These are phyloP conservation scores for Periconia sp. DNA, from an alignment of 2,329 filamentous ascomycete genomes.

Conservation along the genomic window DNA sequence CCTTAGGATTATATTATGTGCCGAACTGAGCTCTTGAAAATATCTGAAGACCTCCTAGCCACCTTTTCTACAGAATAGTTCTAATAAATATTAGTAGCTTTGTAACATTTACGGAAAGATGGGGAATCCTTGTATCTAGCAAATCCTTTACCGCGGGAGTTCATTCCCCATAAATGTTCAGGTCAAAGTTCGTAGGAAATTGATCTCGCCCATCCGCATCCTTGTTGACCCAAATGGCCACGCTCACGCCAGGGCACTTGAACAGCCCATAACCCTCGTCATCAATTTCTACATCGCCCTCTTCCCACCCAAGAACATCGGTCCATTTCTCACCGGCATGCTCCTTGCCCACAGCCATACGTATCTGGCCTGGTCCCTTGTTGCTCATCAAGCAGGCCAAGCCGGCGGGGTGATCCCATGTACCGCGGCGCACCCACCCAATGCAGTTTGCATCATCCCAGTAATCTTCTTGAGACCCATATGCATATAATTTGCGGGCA, in stretches of 20 bases:
- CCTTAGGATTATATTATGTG: too few relatives aligned
- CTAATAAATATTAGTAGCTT: too few relatives aligned
- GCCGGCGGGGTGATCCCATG: conserved; percentile 56
- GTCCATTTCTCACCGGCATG: conserved; percentile 69
- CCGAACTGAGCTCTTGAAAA: too few relatives aligned
- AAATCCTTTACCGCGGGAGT: too few relatives aligned
- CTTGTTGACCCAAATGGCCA: conserved; percentile 63
- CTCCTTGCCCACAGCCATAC: conserved; percentile 66
- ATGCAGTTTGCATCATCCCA: conserved; percentile 66
- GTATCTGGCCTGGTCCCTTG: conserved; percentile 51
- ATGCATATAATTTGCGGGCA: conserved; percentile 69
- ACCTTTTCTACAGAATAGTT: too few relatives aligned
- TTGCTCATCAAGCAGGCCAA: conserved; percentile 60
- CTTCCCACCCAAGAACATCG: conserved; percentile 63
- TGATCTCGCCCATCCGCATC: conserved; percentile 55
- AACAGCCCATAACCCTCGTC: conserved; percentile 66
- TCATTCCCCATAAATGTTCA: conserved; percentile 38
- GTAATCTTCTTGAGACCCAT: conserved; percentile 69
- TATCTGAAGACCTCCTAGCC: too few relatives aligned
- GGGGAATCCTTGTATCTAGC: too few relatives aligned
- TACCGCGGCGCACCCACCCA: conserved; percentile 64
- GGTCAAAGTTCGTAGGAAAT: conserved; percentile 44
- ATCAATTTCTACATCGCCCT: conserved; percentile 64
- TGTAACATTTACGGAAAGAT: too few relatives aligned
- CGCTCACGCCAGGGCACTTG: conserved; percentile 53